Percentiles rank a stretch among this genome's conserved stretches.
Conservation (phyloP, 2,329 filamentous ascomycete genomes). For the Penicillium sp. region DNA sequence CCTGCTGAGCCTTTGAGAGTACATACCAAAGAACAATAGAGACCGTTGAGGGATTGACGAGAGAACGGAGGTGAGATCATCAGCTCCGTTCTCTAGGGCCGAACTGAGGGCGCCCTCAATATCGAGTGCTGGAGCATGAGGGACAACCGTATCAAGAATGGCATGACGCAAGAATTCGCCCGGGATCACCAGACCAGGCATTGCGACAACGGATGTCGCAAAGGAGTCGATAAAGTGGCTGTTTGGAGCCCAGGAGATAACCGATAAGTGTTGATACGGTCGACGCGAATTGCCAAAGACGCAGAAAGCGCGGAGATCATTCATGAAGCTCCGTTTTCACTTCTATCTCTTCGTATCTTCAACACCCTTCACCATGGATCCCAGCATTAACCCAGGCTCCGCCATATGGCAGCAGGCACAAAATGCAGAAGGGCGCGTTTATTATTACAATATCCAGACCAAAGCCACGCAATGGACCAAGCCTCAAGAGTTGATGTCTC, state of each 20-base stretch:
- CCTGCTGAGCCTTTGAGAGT: not conserved
- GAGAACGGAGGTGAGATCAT: conserved; percentile 46
- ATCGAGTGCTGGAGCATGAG: conserved; percentile 43
- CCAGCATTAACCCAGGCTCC: conserved; percentile 56
- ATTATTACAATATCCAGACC: conserved; percentile 86
- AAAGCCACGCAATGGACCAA: conserved; percentile 94
- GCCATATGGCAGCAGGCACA: conserved; percentile 77
- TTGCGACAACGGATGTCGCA: conserved; percentile 31
- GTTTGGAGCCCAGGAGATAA: conserved; percentile 18
- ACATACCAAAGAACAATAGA: conserved; percentile 54
- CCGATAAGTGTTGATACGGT: conserved; percentile 15
- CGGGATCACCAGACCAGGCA: conserved; percentile 39
- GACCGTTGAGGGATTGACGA: conserved; percentile 53
- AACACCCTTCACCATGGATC: conserved; percentile 31
- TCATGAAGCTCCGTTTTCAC: conserved; percentile 26
- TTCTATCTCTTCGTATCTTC: not conserved
- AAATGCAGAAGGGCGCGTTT: conserved; percentile 76
- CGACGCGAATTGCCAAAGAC: conserved; percentile 25
- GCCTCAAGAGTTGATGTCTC: conserved; percentile 82
- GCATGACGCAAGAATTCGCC: conserved; percentile 45
- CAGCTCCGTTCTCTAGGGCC: conserved; percentile 47
- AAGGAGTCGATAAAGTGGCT: conserved; percentile 17
- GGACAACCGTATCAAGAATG: conserved; percentile 46
- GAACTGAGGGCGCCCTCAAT: conserved; percentile 43
- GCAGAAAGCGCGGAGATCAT: conserved; percentile 28